Conservation (phyloP, 2,329 filamentous ascomycete genomes). For the Botryosphaeria agaves region DNA sequence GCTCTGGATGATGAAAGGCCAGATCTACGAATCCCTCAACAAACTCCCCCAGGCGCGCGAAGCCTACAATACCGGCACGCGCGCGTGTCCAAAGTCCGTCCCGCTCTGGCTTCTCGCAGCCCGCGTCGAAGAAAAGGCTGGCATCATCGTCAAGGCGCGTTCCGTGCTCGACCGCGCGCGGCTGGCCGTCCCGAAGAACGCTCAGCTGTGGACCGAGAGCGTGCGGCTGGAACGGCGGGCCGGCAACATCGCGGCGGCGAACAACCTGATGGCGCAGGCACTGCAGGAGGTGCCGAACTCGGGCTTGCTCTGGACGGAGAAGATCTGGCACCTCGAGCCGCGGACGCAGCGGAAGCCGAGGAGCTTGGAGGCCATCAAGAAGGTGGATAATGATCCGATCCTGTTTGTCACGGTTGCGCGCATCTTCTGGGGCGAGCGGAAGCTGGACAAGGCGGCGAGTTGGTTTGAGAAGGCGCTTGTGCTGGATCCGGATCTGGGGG, state of each 20-base stretch:
- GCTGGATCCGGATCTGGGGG: constrained; percentile 70
- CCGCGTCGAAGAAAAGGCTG: constrained; percentile 70
- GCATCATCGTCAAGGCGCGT: constrained; percentile 76
- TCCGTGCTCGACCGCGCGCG: constrained; percentile 85
- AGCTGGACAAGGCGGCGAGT: constrained; percentile 80
- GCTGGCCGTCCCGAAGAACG: constrained; percentile 68
- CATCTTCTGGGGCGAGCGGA: constrained; percentile 89
- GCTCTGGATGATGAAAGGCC: constrained; percentile 97
- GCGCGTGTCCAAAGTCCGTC: constrained; percentile 69
- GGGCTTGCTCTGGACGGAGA: constrained; percentile 81
- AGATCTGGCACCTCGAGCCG: constrained; percentile 85
- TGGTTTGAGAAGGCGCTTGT: constrained; percentile 97
- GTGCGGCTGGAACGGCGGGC: constrained; percentile 81
- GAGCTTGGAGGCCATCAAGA: constrained; percentile 87
- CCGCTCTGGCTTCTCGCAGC: constrained; percentile 81
- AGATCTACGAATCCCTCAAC: constrained; percentile 77
- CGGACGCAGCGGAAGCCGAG: constrained; percentile 85
- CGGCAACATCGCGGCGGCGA: constrained; percentile 67
- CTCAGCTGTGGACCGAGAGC: constrained; percentile 83
- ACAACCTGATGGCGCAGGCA: constrained; percentile 82
- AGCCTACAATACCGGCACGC: constrained; percentile 74
- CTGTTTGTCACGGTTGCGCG: constrained; percentile 84
- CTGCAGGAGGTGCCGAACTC: constrained; percentile 80
- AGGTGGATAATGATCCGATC: constrained; percentile 79
- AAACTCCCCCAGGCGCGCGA: constrained; percentile 75